These are phyloP conservation scores for Picea glauca DNA, from an alignment of 75 land plant species.

Conservation along the genomic window DNA sequence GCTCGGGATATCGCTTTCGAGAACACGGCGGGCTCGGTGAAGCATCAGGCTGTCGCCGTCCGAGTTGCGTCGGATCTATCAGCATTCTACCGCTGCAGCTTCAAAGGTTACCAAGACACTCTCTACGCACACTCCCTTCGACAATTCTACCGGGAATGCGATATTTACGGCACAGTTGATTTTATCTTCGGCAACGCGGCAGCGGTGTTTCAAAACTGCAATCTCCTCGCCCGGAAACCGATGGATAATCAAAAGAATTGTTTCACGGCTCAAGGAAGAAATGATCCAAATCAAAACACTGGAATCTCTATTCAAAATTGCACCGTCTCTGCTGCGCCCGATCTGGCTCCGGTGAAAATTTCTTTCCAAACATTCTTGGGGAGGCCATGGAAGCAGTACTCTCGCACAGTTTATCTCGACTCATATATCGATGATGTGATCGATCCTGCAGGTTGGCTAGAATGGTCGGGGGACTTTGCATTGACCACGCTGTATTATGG, in stretches of 20 bases:
- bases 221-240: slow-evolving; percentile 6
- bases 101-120: too few species aligned
- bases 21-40: too few species aligned
- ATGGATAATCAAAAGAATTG: slow-evolving; percentile 4
- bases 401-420: slow-evolving; percentile 15
- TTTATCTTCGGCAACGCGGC: slow-evolving; percentile 15
- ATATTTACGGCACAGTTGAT: too few species aligned
- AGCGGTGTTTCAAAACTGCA: slow-evolving; percentile 19
- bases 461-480: slow-evolving; percentile 18
- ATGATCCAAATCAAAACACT: slow-evolving; percentile 15
- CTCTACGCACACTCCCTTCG: too few species aligned
- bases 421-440: not conserved
- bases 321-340: slow-evolving; percentile 2
- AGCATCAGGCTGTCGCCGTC: too few species aligned
- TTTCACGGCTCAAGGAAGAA: slow-evolving; percentile 30
- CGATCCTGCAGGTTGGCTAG: slow-evolving; percentile 26
- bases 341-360: not conserved
- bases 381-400: slow-evolving; percentile 22
- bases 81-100: too few species aligned
- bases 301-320: slow-evolving; percentile 27
- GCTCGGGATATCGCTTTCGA: too few species aligned
- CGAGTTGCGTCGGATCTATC: too few species aligned
- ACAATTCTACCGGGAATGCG: too few species aligned
- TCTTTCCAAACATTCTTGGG: slow-evolving; percentile 7
- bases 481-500: slow-evolving; percentile 23